Evolutionary conservation across 2,329 filamentous ascomycete species (phyloP).

Genomic region (Penicillium olsonii): DNA sequence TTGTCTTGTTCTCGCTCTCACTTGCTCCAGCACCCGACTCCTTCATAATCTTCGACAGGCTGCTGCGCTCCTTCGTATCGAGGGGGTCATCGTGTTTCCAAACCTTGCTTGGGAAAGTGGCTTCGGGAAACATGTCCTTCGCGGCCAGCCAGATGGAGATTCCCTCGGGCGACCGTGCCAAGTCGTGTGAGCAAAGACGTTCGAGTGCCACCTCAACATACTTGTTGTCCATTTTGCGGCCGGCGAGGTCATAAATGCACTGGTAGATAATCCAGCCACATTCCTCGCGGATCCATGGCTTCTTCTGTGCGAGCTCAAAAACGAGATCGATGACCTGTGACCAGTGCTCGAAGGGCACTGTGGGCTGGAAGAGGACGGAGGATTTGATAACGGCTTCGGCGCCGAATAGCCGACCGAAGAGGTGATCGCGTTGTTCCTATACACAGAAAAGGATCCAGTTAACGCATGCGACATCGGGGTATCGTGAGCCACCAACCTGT

Average conservation of each 20-base stretch:
- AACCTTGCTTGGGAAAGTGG: constrained; percentile 66
- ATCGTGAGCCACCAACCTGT: constrained; percentile 45
- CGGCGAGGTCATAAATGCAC: constrained; percentile 60
- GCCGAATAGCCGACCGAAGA: constrained; percentile 84
- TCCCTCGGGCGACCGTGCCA: constrained; percentile 82
- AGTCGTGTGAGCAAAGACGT: constrained; percentile 62
- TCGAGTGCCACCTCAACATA: constrained; percentile 64
- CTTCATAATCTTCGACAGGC: constrained; percentile 75
- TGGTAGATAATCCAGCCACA: constrained; percentile 81
- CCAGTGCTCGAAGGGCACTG: constrained; percentile 53
- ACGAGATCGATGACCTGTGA: constrained; percentile 70
- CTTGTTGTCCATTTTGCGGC: constrained; percentile 41
- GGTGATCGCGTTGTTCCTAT: constrained; percentile 82
- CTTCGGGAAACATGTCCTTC: constrained; percentile 62
- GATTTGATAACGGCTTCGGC: constrained; percentile 84
- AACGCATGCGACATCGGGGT: constrained; percentile 10
- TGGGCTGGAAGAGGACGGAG: constrained; percentile 64
- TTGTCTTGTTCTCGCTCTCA: constrained; percentile 31
- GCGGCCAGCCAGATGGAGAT: constrained; percentile 83
- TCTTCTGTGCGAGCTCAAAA: constrained; percentile 73
- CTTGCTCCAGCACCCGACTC: constrained; percentile 52
- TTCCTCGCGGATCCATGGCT: constrained; percentile 85
- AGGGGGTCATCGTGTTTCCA: constrained; percentile 77
- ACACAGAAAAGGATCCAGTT: constrained; percentile 53
- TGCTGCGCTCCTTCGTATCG: constrained; percentile 64